A percentile compares a stretch with the other conserved stretches of the same genome.
Evolutionary conservation across 2,329 filamentous ascomycete genomes (phyloP).

Genomic region (Colletotrichum eleusines): DNA sequence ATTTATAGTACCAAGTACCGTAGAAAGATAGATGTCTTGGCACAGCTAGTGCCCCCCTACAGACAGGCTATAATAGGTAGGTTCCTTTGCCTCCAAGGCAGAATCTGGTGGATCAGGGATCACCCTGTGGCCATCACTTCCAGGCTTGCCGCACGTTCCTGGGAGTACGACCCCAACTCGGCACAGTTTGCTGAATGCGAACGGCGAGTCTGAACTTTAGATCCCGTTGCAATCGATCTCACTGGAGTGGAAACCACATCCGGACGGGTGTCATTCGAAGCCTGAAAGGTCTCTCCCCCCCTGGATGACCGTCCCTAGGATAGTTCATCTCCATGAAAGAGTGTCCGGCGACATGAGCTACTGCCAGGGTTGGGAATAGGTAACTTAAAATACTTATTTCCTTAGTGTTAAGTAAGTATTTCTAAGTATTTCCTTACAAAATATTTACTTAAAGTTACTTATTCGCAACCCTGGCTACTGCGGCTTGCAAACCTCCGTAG

Average conservation of each 20-base stretch:
- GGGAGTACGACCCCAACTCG: constrained; percentile 12
- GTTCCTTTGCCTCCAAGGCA: constrained; percentile 3
- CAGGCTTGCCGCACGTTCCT: constrained; percentile 28
- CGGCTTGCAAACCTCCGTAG: not conserved
- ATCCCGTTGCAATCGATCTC: constrained; percentile 17
- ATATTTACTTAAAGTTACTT: no score
- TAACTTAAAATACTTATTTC: no score
- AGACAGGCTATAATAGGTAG: no score
- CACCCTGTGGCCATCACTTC: not conserved
- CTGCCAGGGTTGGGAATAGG: no score
- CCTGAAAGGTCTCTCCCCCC: constrained; percentile 1
- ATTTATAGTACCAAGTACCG: no score
- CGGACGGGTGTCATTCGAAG: not conserved
- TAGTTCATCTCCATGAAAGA: constrained; percentile 29
- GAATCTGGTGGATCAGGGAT: constrained; percentile 9
- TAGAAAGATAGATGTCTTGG: constrained; percentile 38
- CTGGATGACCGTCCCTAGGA: constrained; percentile 16
- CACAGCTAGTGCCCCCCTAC: not conserved
- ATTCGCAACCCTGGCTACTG: no score
- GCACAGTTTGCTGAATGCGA: not conserved
- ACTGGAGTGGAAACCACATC: constrained; percentile 15
- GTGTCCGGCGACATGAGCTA: constrained; percentile 10
- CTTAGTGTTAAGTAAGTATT: no score
- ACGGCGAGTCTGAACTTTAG: constrained; percentile 4
- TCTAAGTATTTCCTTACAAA: no score